Conservation (phyloP, 2,329 filamentous ascomycete genomes). For the Blastomyces silverae region DNA sequence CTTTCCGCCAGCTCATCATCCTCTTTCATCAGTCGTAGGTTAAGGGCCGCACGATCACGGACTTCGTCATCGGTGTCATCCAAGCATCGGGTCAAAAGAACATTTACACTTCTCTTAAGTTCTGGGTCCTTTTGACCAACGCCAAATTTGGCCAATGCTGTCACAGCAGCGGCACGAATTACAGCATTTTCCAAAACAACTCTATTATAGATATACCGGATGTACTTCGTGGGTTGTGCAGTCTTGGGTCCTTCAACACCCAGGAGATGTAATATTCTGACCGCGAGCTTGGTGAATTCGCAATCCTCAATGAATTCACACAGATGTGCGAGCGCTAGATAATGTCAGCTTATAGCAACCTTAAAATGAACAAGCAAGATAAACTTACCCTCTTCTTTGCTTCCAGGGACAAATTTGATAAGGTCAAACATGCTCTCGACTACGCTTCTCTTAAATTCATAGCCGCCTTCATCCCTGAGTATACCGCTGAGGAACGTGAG, state of each 20-base stretch:
- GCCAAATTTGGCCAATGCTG: constrained; percentile 92
- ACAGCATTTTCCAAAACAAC: constrained; percentile 96
- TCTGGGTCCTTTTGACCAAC: constrained; percentile 94
- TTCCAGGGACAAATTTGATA: constrained; percentile 96
- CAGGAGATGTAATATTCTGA: constrained; percentile 88
- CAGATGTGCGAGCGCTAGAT: constrained; percentile 73
- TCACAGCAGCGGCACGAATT: constrained; percentile 89
- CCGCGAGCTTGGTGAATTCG: constrained; percentile 96
- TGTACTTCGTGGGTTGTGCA: constrained; percentile 93
- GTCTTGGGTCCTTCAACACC: constrained; percentile 94
- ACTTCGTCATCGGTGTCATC: constrained; percentile 98
- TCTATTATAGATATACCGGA: constrained; percentile 98
- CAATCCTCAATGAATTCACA: constrained; percentile 99
- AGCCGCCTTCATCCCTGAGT: constrained; percentile 90
- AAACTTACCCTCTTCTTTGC: constrained; percentile 55
- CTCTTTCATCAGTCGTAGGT: constrained; percentile 84
- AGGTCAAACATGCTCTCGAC: constrained; percentile 99
- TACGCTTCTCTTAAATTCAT: constrained; percentile 95
- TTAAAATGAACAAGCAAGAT: not conserved
- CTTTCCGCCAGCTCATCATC: constrained; percentile 77
- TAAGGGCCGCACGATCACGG: constrained; percentile 86
- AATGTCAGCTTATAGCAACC: constrained; percentile 12
- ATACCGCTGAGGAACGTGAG: constrained; percentile 96
- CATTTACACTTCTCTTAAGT: constrained; percentile 90
- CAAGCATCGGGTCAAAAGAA: constrained; percentile 84